Base-by-base conservation (phyloP, 2,329 filamentous ascomycete species). In the Trichothecium roseum region DNA sequence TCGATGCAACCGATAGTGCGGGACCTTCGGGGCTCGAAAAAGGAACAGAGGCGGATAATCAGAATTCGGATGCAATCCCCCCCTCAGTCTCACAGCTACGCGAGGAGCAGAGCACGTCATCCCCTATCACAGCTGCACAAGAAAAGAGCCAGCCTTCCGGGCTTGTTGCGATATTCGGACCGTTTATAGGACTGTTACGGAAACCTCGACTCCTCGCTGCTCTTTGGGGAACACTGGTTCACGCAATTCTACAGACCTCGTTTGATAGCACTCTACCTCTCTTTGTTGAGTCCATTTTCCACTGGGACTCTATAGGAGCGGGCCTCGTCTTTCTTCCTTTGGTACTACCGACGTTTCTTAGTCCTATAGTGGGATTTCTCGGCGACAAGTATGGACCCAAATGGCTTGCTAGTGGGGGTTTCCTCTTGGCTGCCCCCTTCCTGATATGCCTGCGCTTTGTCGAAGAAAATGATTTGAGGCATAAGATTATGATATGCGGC, bases 251-350 rank as follows among this genome's bases (percentile, higher is more conserved):
- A 13, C 42, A 52, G 24, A 56, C 54, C 3, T 49, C 53, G 4
- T 51, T 59, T 34, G 55, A 59, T 30, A 54, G 53, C 35, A 57
- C 53, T 2, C 41, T 59, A 15, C 55, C 55, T 5, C 45, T 58
- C 4, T 39, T 55, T 18, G 52, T 54, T 8, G 39, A 46, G 5
- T 42, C 43, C 5, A 34, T 40, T 1, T 59, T 59, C 33, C 44
- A 44, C 7, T 59, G 56, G 55, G 38, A 55, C 39, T 53, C 55
- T 5, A 47, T 50, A 15, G 55, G 55, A 8, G 50, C 50, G 3
- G 55, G 55, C 1, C 43, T 59, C 14, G 46, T 58, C n/a, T 58
- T 57, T 35, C 43, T 59, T 4, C 55, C 55, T 10, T 30, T 56
- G 4, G 45, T 57, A 12, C 22, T 56, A 3, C 55, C 55, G 3